These are phyloP conservation scores for Rhizopogon salebrosus DNA, from an alignment of 768 basidiomycete genomes.

Conservation along the genomic window DNA sequence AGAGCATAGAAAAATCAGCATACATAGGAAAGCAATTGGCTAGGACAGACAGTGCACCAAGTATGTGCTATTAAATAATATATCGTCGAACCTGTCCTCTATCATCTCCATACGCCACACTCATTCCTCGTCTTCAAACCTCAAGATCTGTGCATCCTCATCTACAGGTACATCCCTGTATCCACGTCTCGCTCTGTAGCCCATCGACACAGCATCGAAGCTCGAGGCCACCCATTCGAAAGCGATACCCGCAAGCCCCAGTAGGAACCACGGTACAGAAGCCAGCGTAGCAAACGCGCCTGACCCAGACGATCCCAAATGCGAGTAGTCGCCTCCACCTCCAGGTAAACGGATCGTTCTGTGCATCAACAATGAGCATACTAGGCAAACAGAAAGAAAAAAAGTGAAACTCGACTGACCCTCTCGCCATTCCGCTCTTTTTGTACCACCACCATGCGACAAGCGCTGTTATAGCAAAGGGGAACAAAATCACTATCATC, in stretches of 20 bases:
- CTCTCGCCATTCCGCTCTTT: slow-evolving; percentile 65
- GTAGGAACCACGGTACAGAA: slow-evolving; percentile 84
- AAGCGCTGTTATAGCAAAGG: slow-evolving; percentile 71
- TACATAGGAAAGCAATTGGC: background rate
- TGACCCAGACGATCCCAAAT: slow-evolving; percentile 30
- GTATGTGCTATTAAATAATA: background rate
- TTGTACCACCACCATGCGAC: slow-evolving; percentile 81
- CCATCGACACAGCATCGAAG: slow-evolving; percentile 32
- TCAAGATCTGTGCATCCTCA: slow-evolving; percentile 82
- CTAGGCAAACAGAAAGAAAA: background rate
- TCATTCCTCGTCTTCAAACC: slow-evolving; percentile 75
- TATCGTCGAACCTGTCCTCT: background rate
- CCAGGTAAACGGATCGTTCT: slow-evolving; percentile 80
- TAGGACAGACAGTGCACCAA: background rate
- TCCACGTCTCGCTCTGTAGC: slow-evolving; percentile 51
- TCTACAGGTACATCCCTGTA: slow-evolving; percentile 78
- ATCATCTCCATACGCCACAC: background rate
- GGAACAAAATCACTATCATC: slow-evolving; percentile 69
- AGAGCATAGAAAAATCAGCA: background rate
- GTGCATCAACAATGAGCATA: slow-evolving; percentile 8
- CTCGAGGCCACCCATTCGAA: slow-evolving; percentile 58
- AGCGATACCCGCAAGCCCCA: slow-evolving; percentile 73
- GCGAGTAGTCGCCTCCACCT: slow-evolving; percentile 42
- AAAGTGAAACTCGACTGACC: slow-evolving; percentile 41
- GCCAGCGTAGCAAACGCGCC: slow-evolving; percentile 67